These are phyloP conservation scores for Phytophthora agathidicida DNA, from an alignment of 352 stramenopile genomes.

Conservation along the genomic window DNA sequence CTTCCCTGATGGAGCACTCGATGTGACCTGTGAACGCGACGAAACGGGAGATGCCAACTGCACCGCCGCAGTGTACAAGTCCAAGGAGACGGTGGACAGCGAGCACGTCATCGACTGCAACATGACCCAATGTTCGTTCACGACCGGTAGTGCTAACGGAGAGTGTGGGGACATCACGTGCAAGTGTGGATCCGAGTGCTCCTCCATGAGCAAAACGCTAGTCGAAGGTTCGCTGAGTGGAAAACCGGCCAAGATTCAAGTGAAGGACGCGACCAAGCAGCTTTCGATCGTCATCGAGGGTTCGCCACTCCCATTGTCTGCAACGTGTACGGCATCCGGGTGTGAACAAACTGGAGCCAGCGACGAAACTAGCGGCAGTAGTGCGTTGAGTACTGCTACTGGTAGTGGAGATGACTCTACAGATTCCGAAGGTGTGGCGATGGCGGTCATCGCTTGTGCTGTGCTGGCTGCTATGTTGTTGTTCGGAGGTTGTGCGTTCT, in stretches of 20 bases:
- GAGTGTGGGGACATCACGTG: slow-evolving; percentile 58
- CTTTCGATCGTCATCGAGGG: slow-evolving; percentile 71
- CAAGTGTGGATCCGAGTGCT: slow-evolving; percentile 64
- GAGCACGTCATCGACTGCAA: slow-evolving; percentile 72
- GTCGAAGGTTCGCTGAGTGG: slow-evolving; percentile 69
- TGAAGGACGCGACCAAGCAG: slow-evolving; percentile 37
- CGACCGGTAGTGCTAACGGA: slow-evolving; percentile 42
- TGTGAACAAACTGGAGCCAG: slow-evolving; percentile 47
- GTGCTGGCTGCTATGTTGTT: slow-evolving; percentile 13
- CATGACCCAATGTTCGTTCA: slow-evolving; percentile 58
- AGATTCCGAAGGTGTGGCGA: background rate
- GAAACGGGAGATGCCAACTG: slow-evolving; percentile 42
- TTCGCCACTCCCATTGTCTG: slow-evolving; percentile 70
- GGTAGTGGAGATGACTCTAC: slow-evolving; percentile 6
- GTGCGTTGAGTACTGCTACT: slow-evolving; percentile 15
- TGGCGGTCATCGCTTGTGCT: slow-evolving; percentile 25
- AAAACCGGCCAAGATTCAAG: slow-evolving; percentile 60
- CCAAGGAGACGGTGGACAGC: slow-evolving; percentile 43
- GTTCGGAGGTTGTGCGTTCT: slow-evolving; percentile 20
- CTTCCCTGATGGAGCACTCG: slow-evolving; percentile 67
- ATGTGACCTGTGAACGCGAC: slow-evolving; percentile 58
- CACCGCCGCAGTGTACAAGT: slow-evolving; percentile 69
- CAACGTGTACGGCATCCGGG: slow-evolving; percentile 61
- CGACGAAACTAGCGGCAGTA: slow-evolving; percentile 12
- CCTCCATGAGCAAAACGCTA: slow-evolving; percentile 54